phyloP scores from a whole-genome alignment of 495 filamentous ascomycete genomes.

The Cairneyella variabilis region DNA sequence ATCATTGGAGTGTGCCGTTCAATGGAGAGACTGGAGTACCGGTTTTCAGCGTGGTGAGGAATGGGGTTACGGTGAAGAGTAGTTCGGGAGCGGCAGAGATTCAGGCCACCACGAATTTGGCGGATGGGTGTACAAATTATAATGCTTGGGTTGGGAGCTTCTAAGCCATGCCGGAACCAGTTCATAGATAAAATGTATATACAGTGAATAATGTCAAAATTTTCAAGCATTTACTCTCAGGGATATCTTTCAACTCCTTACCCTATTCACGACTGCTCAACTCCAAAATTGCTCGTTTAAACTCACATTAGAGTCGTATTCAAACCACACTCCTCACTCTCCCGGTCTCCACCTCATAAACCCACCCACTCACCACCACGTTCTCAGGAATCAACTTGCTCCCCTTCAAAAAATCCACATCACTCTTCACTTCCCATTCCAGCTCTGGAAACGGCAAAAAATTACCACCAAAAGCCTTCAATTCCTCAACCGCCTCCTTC shows the following conservation, averaged over 20 bases:
- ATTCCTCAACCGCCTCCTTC: slow-evolving; percentile 36
- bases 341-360: slow-evolving; percentile 79
- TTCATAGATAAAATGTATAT: not conserved
- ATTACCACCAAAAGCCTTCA: slow-evolving; percentile 39
- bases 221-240: not conserved
- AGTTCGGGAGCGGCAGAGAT: slow-evolving; percentile 14
- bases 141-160: slow-evolving; percentile 26
- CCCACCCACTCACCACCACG: slow-evolving; percentile 65
- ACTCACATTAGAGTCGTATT: not conserved
- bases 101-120: slow-evolving; percentile 6
- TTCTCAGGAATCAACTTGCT: slow-evolving; percentile 54
- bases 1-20: slow-evolving; percentile 25
- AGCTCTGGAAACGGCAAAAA: slow-evolving; percentile 66
- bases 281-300: not conserved
- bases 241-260: slow-evolving; percentile 1
- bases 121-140: slow-evolving; percentile 23
- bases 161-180: slow-evolving; percentile 3
- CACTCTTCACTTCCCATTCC: slow-evolving; percentile 58
- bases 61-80: slow-evolving; percentile 6
- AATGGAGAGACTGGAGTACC: slow-evolving; percentile 13
- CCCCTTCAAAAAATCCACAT: slow-evolving; percentile 60
- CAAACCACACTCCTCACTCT: slow-evolving; percentile 45
- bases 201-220: not conserved
- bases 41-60: slow-evolving; percentile 12
- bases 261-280: not conserved